A percentile compares a stretch with the other conserved stretches of the same genome.
phyloP scores from a whole-genome alignment of 108 stramenopile species.

The Cyclotella cryptica region DNA sequence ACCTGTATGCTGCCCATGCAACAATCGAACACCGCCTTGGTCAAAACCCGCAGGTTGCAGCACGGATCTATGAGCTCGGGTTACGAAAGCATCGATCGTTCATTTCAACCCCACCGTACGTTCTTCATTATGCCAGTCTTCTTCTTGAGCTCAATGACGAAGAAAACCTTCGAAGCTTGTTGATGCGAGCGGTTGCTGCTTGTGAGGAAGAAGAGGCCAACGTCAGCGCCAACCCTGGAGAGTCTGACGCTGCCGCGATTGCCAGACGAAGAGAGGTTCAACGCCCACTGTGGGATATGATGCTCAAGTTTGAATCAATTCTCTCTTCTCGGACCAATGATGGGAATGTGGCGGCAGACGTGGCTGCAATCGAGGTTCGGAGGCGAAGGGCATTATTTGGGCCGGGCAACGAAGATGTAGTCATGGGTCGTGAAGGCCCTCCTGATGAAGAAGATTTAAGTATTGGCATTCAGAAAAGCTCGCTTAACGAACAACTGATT shows the following conservation, averaged over 20 bases:
- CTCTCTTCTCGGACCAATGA: slow-evolving; percentile 47
- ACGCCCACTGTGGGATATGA: slow-evolving; percentile 86
- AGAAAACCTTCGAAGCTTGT: slow-evolving; percentile 80
- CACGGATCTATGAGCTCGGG: slow-evolving; percentile 87
- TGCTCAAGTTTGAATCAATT: slow-evolving; percentile 82
- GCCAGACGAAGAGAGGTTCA: slow-evolving; percentile 50
- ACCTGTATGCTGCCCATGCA: slow-evolving; percentile 84
- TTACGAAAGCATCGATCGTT: slow-evolving; percentile 79
- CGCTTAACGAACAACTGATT: slow-evolving; percentile 79
- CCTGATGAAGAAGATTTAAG: slow-evolving; percentile 58
- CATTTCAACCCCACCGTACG: slow-evolving; percentile 77
- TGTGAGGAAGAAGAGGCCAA: slow-evolving; percentile 66
- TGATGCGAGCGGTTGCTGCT: slow-evolving; percentile 84
- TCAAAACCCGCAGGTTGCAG: slow-evolving; percentile 78
- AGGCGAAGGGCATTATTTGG: slow-evolving; percentile 80
- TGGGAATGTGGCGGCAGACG: slow-evolving; percentile 54
- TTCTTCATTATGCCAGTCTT: slow-evolving; percentile 82
- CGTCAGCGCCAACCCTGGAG: slow-evolving; percentile 8
- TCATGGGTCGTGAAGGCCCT: slow-evolving; percentile 61
- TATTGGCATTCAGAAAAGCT: slow-evolving; percentile 70
- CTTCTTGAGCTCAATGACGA: slow-evolving; percentile 83
- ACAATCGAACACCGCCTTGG: slow-evolving; percentile 84
- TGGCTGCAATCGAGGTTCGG: slow-evolving; percentile 71
- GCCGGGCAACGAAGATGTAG: slow-evolving; percentile 81
- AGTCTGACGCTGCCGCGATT: slow-evolving; percentile 28